Evolutionary conservation across 2,329 filamentous ascomycete species (phyloP).

Genomic region (Hypoxylon sp.): DNA sequence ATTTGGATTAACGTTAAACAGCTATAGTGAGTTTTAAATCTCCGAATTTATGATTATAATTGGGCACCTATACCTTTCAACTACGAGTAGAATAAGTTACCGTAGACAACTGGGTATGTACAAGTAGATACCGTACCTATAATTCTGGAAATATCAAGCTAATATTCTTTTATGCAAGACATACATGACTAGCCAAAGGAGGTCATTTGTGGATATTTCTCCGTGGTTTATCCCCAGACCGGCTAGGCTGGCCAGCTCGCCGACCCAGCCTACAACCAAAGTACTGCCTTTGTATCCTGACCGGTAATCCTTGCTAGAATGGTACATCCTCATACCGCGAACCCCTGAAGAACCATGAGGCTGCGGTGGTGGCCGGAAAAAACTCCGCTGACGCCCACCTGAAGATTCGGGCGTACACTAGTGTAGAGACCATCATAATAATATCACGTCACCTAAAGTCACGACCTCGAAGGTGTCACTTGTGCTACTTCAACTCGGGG

Average conservation of each 20-base stretch:
- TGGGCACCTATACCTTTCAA: too few species aligned
- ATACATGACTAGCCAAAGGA: constrained; percentile 7
- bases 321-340: constrained; percentile 20
- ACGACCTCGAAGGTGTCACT: constrained; percentile 13
- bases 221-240: constrained; percentile 22
- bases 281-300: constrained; percentile 15
- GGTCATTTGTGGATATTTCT: constrained; percentile 23
- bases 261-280: not conserved
- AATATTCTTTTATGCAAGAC: constrained; percentile 11
- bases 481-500: constrained; percentile 17
- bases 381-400: constrained; percentile 34
- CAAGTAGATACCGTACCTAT: not conserved
- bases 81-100: too few species aligned
- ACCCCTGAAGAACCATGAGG: constrained; percentile 1
- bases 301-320: not conserved
- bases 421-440: constrained; percentile 8
- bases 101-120: too few species aligned
- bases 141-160: not conserved
- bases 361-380: constrained; percentile 30
- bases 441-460: constrained; percentile 9
- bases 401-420: constrained; percentile 5
- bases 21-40: too few species aligned
- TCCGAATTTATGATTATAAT: too few species aligned
- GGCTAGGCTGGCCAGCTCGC: constrained; percentile 16
- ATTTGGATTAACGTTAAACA: too few species aligned